Conservation (phyloP, 129 eudicot genomes). For the Flaveria brownii region DNA sequence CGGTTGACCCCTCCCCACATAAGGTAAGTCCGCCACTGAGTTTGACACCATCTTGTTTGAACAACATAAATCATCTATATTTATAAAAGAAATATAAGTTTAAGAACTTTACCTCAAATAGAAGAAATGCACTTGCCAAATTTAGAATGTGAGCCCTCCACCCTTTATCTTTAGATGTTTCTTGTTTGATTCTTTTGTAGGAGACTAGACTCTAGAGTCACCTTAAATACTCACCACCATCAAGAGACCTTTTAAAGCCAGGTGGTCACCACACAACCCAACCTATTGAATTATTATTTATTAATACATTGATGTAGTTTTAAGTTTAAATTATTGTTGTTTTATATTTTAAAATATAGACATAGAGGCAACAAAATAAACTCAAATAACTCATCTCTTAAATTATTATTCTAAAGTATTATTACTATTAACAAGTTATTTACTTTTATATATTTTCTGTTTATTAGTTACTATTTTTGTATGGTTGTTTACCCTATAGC, state of each 20-base stretch:
- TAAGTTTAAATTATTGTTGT: neutral
- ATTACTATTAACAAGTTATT: too few species aligned
- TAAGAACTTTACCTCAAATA: conserved; percentile 29
- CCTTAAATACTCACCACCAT: conserved; percentile 10
- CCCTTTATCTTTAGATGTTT: neutral
- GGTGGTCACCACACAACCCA: conserved; percentile 7
- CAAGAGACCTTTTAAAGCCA: neutral
- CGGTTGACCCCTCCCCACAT: too few species aligned
- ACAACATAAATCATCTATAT: neutral
- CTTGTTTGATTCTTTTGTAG: neutral
- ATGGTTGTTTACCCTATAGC: too few species aligned
- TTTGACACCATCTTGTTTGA: too few species aligned
- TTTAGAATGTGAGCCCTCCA: neutral
- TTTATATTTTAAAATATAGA: neutral
- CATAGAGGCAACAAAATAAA: neutral
- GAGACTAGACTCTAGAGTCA: neutral
- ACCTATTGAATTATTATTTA: too few species aligned
- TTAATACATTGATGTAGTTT: neutral
- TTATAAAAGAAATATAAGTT: neutral
- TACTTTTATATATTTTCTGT: too few species aligned
- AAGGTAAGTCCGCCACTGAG: too few species aligned
- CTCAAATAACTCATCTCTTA: too few species aligned
- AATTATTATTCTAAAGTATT: too few species aligned
- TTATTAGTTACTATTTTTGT: too few species aligned
- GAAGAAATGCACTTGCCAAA: neutral